A percentile compares a stretch with the other conserved stretches of the same genome.
Evolutionary conservation across 352 stramenopile genomes (phyloP).

Genomic region (Blastocystis hominis): DNA sequence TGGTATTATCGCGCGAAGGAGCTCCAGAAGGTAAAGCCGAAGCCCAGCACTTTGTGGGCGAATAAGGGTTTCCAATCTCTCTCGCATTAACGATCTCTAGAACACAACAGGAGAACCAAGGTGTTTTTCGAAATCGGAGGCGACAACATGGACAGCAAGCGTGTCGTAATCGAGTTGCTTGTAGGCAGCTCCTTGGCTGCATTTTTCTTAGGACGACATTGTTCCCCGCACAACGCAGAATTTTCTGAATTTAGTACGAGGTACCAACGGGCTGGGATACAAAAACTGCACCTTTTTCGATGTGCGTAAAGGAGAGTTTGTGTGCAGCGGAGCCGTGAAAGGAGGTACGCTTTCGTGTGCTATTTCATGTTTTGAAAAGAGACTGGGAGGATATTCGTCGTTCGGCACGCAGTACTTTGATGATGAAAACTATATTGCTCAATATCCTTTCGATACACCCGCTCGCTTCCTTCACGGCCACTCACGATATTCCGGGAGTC

Average conservation of each 20-base stretch:
- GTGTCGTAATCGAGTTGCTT: constrained; percentile 43
- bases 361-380: constrained; percentile 35
- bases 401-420: constrained; percentile 56
- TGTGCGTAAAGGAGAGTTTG: constrained; percentile 34
- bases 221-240: constrained; percentile 39
- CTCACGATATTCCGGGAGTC: constrained; percentile 49
- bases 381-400: constrained; percentile 48
- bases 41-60: constrained; percentile 34
- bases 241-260: constrained; percentile 44
- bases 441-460: background rate
- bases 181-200: background rate
- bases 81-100: background rate
- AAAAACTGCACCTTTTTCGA: constrained; percentile 56
- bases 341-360: background rate
- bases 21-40: constrained; percentile 41
- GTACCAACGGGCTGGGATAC: constrained; percentile 46
- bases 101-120: constrained; percentile 28
- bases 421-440: constrained; percentile 57
- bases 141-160: constrained; percentile 14
- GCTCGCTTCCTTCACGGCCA: constrained; percentile 8
- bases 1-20: constrained; percentile 58
- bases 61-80: background rate
- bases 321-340: constrained; percentile 53
- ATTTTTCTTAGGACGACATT: constrained; percentile 32
- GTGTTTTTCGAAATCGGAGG: constrained; percentile 47